phyloP scores from a whole-genome alignment of 768 basidiomycete genomes.

The Macrolepiota albuminosa region DNA sequence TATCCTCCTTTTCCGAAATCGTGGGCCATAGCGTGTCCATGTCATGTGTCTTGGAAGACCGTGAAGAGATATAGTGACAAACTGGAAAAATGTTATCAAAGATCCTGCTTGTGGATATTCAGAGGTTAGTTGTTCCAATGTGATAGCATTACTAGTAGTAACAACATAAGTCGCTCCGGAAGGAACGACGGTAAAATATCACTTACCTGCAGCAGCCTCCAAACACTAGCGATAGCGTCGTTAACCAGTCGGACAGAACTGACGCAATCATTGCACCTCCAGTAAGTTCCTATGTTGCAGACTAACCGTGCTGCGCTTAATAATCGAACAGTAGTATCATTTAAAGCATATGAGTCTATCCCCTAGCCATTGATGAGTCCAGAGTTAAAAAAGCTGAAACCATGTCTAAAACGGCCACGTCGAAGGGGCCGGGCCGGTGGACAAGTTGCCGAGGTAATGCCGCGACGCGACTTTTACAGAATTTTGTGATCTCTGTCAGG shows the following conservation, averaged over 20 bases:
- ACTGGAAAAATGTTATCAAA: constrained; percentile 86
- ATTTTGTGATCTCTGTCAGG: neutral
- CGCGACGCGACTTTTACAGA: neutral
- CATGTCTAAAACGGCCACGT: constrained; percentile 2
- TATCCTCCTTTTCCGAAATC: constrained; percentile 58
- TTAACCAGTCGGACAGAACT: constrained; percentile 42
- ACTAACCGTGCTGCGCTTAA: neutral
- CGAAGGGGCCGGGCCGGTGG: neutral
- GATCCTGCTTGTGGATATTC: constrained; percentile 68
- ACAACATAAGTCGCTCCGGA: neutral
- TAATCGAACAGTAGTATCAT: neutral
- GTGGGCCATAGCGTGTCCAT: constrained; percentile 47
- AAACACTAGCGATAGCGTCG: constrained; percentile 72
- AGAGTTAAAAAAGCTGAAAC: neutral
- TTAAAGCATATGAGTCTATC: neutral
- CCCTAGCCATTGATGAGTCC: neutral
- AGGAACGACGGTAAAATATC: neutral
- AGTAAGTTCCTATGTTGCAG: neutral
- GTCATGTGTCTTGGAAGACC: constrained; percentile 62
- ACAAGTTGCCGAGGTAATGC: neutral
- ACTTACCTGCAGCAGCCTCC: constrained; percentile 82
- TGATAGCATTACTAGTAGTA: constrained; percentile 65
- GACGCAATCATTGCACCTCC: constrained; percentile 6
- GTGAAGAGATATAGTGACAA: constrained; percentile 68
- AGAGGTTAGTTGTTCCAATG: constrained; percentile 69